These are phyloP conservation scores for Cyberlindnera bimundalis DNA, from an alignment of 805 yeast genomes.

Conservation along the genomic window DNA sequence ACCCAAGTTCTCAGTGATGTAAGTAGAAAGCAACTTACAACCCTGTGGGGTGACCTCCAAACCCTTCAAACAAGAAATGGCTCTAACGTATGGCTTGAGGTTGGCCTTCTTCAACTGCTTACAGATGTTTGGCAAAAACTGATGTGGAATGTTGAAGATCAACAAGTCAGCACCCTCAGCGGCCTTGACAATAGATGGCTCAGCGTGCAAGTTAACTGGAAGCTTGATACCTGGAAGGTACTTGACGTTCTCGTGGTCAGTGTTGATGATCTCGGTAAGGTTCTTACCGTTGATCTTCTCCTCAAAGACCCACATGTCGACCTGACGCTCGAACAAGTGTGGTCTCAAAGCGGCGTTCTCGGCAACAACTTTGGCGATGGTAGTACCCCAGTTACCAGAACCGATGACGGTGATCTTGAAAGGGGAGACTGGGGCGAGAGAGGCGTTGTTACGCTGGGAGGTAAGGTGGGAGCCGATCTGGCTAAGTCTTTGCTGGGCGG, in stretches of 20 bases:
- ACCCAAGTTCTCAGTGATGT: conserved; percentile 75
- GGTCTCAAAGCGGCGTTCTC: conserved; percentile 79
- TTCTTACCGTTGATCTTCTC: conserved; percentile 69
- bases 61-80: conserved; percentile 95
- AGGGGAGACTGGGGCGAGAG: conserved; percentile 30
- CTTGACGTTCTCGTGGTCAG: conserved; percentile 88
- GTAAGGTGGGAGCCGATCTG: conserved; percentile 24
- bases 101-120: conserved; percentile 68
- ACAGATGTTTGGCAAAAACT: conserved; percentile 78
- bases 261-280: conserved; percentile 87
- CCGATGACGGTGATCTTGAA: conserved; percentile 78
- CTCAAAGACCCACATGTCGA: conserved; percentile 96
- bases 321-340: conserved; percentile 64
- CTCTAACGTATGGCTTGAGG: conserved; percentile 68
- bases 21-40: conserved; percentile 76
- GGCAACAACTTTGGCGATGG: conserved; percentile 92
- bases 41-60: conserved; percentile 78
- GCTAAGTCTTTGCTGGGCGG: conserved; percentile 25
- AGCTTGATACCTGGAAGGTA: conserved; percentile 86
- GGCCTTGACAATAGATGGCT: conserved; percentile 75
- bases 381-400: conserved; percentile 98
- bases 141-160: conserved; percentile 96
- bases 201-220: conserved; percentile 85
- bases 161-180: conserved; percentile 81
- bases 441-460: conserved; percentile 14